Percentiles rank a stretch among this genome's conserved stretches.
Conservation (phyloP, 495 filamentous ascomycete genomes). For the Lepidopterella palustris region DNA sequence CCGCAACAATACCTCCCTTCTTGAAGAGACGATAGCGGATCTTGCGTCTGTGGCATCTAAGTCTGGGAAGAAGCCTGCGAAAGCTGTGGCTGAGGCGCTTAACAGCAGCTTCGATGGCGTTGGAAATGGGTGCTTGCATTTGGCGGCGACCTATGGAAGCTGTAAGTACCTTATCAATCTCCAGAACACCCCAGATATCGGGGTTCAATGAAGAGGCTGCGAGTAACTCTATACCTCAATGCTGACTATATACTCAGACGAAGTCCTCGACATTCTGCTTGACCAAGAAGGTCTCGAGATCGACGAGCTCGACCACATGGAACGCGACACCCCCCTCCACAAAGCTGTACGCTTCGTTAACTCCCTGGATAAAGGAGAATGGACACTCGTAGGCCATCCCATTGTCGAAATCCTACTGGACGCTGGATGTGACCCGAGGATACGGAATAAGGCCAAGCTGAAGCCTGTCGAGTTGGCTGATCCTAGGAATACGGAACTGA, state of each 20-base stretch:
- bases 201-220: no score
- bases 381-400: slow-evolving; percentile 52
- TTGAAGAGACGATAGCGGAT: slow-evolving; percentile 51
- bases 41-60: slow-evolving; percentile 47
- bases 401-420: slow-evolving; percentile 89
- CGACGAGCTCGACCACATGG: slow-evolving; percentile 72
- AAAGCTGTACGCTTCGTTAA: slow-evolving; percentile 81
- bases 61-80: slow-evolving; percentile 35
- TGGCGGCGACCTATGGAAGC: slow-evolving; percentile 78
- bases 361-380: slow-evolving; percentile 42
- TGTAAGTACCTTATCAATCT: slow-evolving; percentile 50
- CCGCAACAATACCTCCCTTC: slow-evolving; percentile 80
- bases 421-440: slow-evolving; percentile 74
- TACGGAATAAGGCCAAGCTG: slow-evolving; percentile 65
- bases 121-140: slow-evolving; percentile 81
- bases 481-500: slow-evolving; percentile 62
- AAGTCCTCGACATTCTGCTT: slow-evolving; percentile 83
- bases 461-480: slow-evolving; percentile 66
- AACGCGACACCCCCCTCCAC: slow-evolving; percentile 88
- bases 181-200: neutral
- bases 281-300: slow-evolving; percentile 94
- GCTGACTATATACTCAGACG: slow-evolving; percentile 48
- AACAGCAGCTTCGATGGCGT: slow-evolving; percentile 78
- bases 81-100: slow-evolving; percentile 58
- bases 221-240: neutral